phyloP scores from a whole-genome alignment of 768 basidiomycete genomes.

The Exidia glandulosa region DNA sequence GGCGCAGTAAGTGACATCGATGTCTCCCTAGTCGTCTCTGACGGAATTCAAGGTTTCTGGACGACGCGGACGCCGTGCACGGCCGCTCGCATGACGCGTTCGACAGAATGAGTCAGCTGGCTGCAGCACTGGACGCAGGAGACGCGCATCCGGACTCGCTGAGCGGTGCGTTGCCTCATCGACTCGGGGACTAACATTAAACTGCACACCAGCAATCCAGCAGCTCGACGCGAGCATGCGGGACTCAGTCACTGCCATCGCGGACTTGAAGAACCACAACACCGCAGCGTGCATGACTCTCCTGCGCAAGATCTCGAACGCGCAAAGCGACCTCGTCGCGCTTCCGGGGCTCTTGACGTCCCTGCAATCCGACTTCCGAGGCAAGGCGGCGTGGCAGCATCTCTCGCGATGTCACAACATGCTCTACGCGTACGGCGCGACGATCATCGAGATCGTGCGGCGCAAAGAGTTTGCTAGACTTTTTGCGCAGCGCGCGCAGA shows the following conservation, averaged over 20 bases:
- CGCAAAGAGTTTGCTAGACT: conserved; percentile 83
- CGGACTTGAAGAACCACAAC: conserved; percentile 52
- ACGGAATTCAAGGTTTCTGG: conserved; percentile 34
- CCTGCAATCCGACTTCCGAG: conserved; percentile 64
- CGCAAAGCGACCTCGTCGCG: conserved; percentile 74
- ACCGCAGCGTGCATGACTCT: conserved; percentile 54
- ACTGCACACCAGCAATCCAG: conserved; percentile 39
- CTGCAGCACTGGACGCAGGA: background rate
- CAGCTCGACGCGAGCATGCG: conserved; percentile 53
- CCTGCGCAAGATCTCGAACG: conserved; percentile 62
- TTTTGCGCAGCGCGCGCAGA: conserved; percentile 70
- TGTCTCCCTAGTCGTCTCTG: conserved; percentile 2
- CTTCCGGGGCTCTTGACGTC: conserved; percentile 52
- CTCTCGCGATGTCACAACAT: conserved; percentile 81
- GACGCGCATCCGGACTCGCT: background rate
- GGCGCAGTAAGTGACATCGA: conserved; percentile 30
- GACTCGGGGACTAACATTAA: background rate
- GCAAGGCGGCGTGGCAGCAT: conserved; percentile 79
- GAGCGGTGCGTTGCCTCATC: background rate
- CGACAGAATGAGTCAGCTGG: conserved; percentile 32
- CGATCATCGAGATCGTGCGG: conserved; percentile 81
- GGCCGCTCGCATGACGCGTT: conserved; percentile 49
- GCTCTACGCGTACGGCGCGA: conserved; percentile 86
- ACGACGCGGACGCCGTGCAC: conserved; percentile 45
- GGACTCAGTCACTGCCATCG: conserved; percentile 46